Percentiles rank a stretch among this genome's conserved stretches.
phyloP scores from a whole-genome alignment of 78 protist species.

The Diacronema lutheri region DNA sequence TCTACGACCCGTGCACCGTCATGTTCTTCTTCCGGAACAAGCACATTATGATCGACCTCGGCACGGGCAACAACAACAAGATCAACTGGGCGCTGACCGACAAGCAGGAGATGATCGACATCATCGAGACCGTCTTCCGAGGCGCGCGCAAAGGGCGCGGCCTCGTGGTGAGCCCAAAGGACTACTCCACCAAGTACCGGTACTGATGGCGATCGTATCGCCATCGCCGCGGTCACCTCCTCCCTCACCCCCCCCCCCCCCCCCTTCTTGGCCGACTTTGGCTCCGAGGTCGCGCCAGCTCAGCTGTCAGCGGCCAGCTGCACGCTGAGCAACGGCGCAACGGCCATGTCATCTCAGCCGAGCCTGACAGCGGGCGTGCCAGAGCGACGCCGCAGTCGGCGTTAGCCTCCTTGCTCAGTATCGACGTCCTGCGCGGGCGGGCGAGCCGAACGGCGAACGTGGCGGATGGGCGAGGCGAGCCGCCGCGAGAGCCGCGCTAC shows the following conservation, averaged over 20 bases:
- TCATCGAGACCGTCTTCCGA: conserved; percentile 72
- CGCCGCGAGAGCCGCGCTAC: too few relatives aligned
- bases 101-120: conserved; percentile 66
- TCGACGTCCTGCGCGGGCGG: neutral
- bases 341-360: too few relatives aligned
- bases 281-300: too few relatives aligned
- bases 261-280: too few relatives aligned
- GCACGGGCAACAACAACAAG: conserved; percentile 99
- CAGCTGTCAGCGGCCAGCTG: too few relatives aligned
- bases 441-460: too few relatives aligned
- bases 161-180: conserved; percentile 79
- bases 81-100: conserved; percentile 86
- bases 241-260: too few relatives aligned
- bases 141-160: conserved; percentile 93
- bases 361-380: too few relatives aligned
- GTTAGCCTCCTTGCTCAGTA: neutral
- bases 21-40: conserved; percentile 95
- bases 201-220: too few relatives aligned
- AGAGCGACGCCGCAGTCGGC: neutral
- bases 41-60: conserved; percentile 96
- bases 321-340: too few relatives aligned
- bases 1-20: conserved; percentile 94
- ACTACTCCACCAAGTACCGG: conserved; percentile 90
- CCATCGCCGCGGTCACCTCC: too few relatives aligned
- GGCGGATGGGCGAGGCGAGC: too few relatives aligned